Conservation (phyloP, 495 filamentous ascomycete genomes). For the Umbilicaria muhlenbergii region DNA sequence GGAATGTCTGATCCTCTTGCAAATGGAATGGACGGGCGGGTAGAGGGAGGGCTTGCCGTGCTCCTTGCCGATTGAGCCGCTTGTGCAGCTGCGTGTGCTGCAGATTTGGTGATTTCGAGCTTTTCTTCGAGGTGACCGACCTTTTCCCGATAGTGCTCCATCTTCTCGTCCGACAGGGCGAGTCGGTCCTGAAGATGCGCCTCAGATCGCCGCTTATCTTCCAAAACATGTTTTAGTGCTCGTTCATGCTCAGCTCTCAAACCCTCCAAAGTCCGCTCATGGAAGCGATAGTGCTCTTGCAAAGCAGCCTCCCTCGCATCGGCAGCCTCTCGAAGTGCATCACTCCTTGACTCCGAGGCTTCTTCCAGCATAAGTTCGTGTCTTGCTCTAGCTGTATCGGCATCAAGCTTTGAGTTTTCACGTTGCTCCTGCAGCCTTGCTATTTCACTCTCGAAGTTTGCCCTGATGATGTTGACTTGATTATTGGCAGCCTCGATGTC, state of each 20-base stretch:
- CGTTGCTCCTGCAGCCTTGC: constrained; percentile 50
- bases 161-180: constrained; percentile 62
- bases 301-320: constrained; percentile 46
- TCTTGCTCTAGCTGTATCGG: constrained; percentile 54
- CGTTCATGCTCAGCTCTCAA: constrained; percentile 53
- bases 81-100: constrained; percentile 71
- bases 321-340: constrained; percentile 37
- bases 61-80: constrained; percentile 55
- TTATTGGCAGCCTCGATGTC: constrained; percentile 71
- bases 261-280: constrained; percentile 55
- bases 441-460: constrained; percentile 60
- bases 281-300: constrained; percentile 49
- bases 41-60: constrained; percentile 12
- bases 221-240: constrained; percentile 49
- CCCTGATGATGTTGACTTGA: constrained; percentile 64
- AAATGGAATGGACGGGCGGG: constrained; percentile 29
- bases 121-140: constrained; percentile 69
- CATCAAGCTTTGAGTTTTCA: constrained; percentile 55
- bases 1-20: constrained; percentile 37
- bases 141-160: constrained; percentile 64
- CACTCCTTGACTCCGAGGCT: constrained; percentile 34
- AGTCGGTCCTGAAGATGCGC: constrained; percentile 54
- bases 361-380: constrained; percentile 70
- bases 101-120: constrained; percentile 77
- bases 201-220: constrained; percentile 58